phyloP scores from a whole-genome alignment of 352 stramenopile species.

The Aphanomyces invadans region DNA sequence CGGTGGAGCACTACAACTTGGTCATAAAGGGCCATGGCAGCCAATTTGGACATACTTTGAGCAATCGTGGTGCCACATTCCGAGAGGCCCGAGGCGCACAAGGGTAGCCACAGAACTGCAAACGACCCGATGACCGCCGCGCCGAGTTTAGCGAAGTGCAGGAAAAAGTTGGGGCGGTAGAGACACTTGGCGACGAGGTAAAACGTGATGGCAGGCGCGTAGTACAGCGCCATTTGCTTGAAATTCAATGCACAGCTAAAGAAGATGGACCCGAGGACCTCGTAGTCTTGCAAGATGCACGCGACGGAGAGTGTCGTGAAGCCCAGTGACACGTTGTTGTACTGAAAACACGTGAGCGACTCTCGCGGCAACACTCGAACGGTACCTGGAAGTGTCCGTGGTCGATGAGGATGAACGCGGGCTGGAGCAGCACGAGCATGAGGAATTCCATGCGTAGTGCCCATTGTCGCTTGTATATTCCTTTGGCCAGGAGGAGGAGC shows the following conservation, averaged over 20 bases:
- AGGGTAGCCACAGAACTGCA: constrained; percentile 84
- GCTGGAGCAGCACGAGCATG: constrained; percentile 73
- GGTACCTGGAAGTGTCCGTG: constrained; percentile 98
- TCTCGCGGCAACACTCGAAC: too few species aligned
- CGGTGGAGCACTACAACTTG: constrained; percentile 71
- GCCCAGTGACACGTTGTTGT: constrained; percentile 98
- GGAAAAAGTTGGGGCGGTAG: constrained; percentile 34
- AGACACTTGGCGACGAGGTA: constrained; percentile 88
- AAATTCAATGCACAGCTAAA: constrained; percentile 96
- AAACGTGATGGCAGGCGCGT: constrained; percentile 89
- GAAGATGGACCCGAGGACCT: constrained; percentile 72
- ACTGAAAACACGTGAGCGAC: constrained; percentile 67
- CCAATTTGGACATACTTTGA: constrained; percentile 40
- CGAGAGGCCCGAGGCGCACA: constrained; percentile 55
- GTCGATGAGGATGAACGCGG: constrained; percentile 92
- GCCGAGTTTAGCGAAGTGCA: constrained; percentile 59
- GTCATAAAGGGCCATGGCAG: not conserved
- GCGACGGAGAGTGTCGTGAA: constrained; percentile 61
- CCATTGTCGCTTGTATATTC: constrained; percentile 49
- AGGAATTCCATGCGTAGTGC: constrained; percentile 53
- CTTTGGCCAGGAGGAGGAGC: constrained; percentile 37
- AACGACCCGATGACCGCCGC: constrained; percentile 88
- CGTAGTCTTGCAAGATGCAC: constrained; percentile 61
- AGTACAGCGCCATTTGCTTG: constrained; percentile 99
- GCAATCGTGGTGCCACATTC: constrained; percentile 50